Evolutionary conservation across 2,329 filamentous ascomycete genomes (phyloP), one percentile per base, ranked within the genome.

Genomic region (Nigrospora sphaerica): DNA sequence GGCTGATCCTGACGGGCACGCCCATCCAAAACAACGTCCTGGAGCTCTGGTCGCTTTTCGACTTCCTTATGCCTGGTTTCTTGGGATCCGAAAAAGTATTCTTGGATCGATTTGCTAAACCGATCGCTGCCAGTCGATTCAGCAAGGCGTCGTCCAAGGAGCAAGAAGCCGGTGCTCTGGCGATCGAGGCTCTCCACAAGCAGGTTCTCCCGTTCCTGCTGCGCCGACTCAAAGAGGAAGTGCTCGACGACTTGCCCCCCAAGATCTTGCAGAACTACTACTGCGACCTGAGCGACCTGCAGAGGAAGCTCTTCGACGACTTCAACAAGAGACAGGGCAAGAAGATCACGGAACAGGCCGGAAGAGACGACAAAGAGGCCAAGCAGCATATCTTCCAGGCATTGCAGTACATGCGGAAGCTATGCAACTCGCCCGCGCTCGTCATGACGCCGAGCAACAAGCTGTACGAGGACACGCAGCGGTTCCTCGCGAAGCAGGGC

Each of bases 191-290:
- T n/a, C 74, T 98, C 18, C 93, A 98, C 70, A 98, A 98, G 65
- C 93, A 98, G 62, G 95, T 98, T 2, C 72, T 98, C 32, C 93
- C 93, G 1, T 98, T 98, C 83, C 74, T 98, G 51, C 80, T 98
- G 35, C 88, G 93, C 50, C 91, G 93, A 57, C 78, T 98, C 56
- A 98, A 98, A 69, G 93, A 98, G 68, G 93, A 98, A 65, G 93
- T 98, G 16, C 75, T 98, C 49, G 88, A 98, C 56, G 93, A 98
- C 59, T 74, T 98, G 10, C 93, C 93, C 2, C 93, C 93, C 9
- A 98, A 98, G 81, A 98, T 98, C 58, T 72, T 98, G 44, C 93
- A 98, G 64, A 98, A 98, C 66, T 98, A 98, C 71, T 98, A 98
- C 70, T 98, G 93, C 65, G 93, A 98, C 60, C 83, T 95, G 16